Conservation (phyloP, 306 rosid genomes). For the Chamaecrista fasciculata region DNA sequence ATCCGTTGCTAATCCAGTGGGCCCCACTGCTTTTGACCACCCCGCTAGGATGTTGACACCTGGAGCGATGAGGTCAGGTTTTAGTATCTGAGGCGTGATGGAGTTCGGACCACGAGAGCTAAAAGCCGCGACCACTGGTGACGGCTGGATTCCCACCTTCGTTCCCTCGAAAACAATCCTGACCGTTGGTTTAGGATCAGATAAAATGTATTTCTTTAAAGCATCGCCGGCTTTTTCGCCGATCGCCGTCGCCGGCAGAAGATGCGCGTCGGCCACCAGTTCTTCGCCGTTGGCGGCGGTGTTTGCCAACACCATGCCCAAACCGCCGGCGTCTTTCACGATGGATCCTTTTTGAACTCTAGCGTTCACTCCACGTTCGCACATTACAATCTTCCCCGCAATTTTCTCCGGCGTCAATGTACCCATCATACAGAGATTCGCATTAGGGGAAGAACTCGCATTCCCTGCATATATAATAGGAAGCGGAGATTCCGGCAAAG, state of each 20-base stretch:
- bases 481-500: constrained; percentile 42
- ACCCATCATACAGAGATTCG: constrained; percentile 75
- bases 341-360: constrained; percentile 88
- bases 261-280: constrained; percentile 84
- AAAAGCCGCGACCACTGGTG: constrained; percentile 93
- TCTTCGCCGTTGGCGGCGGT: constrained; percentile 85
- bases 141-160: constrained; percentile 70
- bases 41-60: constrained; percentile 94
- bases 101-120: constrained; percentile 85
- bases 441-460: constrained; percentile 52
- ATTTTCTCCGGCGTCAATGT: constrained; percentile 63
- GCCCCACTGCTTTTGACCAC: constrained; percentile 71
- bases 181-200: constrained; percentile 58
- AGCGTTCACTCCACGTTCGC: constrained; percentile 80
- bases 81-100: constrained; percentile 58
- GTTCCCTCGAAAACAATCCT: constrained; percentile 73
- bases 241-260: constrained; percentile 70
- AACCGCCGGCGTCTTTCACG: constrained; percentile 70
- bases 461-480: constrained; percentile 73
- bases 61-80: constrained; percentile 90
- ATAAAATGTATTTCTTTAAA: constrained; percentile 46
- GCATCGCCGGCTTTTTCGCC: constrained; percentile 58
- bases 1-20: constrained; percentile 62
- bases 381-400: constrained; percentile 73
- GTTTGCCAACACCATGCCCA: constrained; percentile 79